These are phyloP conservation scores for Neonectria faginata DNA, from an alignment of 2,329 filamentous ascomycete species.

Conservation along the genomic window DNA sequence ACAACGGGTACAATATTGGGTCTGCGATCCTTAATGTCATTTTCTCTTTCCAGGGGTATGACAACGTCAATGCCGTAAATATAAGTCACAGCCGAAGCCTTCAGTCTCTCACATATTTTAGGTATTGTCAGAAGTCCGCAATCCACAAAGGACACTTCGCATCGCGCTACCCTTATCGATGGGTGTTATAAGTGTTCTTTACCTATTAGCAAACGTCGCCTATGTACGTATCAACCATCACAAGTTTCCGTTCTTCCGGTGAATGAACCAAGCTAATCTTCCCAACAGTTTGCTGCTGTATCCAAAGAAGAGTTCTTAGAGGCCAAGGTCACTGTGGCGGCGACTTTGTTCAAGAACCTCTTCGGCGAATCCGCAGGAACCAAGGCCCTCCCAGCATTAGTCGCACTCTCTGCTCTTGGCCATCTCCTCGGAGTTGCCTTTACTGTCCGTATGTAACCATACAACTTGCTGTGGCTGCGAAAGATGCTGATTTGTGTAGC, in stretches of 20 bases:
- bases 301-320: constrained; percentile 22
- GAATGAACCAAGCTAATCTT: not conserved
- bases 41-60: constrained; percentile 27
- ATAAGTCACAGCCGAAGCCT: too few relatives aligned
- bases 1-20: constrained; percentile 28
- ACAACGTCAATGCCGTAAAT: constrained; percentile 33
- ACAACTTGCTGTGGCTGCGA: too few relatives aligned
- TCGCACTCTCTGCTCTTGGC: constrained; percentile 27
- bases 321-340: constrained; percentile 29
- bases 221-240: constrained; percentile 9
- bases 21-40: constrained; percentile 28
- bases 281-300: constrained; percentile 22
- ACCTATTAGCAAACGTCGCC: constrained; percentile 28
- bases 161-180: constrained; percentile 23
- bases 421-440: constrained; percentile 31
- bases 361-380: constrained; percentile 27
- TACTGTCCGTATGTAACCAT: constrained; percentile 20
- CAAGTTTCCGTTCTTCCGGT: not conserved
- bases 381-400: constrained; percentile 25
- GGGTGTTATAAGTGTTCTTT: constrained; percentile 19
- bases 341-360: constrained; percentile 26
- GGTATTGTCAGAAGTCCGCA: constrained; percentile 28
- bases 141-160: constrained; percentile 25
- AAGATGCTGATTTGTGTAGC: constrained; percentile 1
- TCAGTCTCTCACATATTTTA: too few relatives aligned